phyloP scores from a whole-genome alignment of 177 flowering plant genomes.

The Vitis hybrid region DNA sequence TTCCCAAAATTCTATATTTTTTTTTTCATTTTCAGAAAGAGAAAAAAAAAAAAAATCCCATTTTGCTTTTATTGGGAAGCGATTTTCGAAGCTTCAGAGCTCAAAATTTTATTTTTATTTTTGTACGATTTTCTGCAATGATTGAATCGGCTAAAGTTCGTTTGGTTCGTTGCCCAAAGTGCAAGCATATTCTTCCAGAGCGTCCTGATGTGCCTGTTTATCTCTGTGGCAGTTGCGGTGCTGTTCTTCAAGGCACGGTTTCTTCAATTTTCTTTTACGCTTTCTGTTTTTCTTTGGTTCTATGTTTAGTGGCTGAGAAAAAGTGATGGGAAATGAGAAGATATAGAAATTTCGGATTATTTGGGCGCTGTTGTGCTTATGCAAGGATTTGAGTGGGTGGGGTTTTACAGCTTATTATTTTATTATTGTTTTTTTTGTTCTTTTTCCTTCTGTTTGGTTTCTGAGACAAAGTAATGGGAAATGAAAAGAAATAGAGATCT shows the following conservation, averaged over 20 bases:
- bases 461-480: too few species aligned
- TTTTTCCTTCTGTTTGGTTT: too few species aligned
- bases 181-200: conserved; percentile 80
- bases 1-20: too few species aligned
- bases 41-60: background rate
- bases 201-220: conserved; percentile 64
- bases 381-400: too few species aligned
- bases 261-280: background rate
- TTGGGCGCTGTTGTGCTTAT: too few species aligned
- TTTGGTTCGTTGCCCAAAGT: conserved; percentile 91
- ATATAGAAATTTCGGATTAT: too few species aligned
- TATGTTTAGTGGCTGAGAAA: too few species aligned
- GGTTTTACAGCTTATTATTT: too few species aligned
- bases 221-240: conserved; percentile 90
- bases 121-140: conserved; percentile 11
- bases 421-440: too few species aligned
- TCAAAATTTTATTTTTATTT: too few species aligned
- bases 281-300: background rate
- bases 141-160: conserved; percentile 47
- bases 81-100: background rate
- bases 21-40: background rate
- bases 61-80: background rate
- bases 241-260: conserved; percentile 72
- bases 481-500: too few species aligned
- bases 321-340: too few species aligned